Conservation (phyloP, 371 early-diverging fungal species). For the Chytridiales sp. region DNA sequence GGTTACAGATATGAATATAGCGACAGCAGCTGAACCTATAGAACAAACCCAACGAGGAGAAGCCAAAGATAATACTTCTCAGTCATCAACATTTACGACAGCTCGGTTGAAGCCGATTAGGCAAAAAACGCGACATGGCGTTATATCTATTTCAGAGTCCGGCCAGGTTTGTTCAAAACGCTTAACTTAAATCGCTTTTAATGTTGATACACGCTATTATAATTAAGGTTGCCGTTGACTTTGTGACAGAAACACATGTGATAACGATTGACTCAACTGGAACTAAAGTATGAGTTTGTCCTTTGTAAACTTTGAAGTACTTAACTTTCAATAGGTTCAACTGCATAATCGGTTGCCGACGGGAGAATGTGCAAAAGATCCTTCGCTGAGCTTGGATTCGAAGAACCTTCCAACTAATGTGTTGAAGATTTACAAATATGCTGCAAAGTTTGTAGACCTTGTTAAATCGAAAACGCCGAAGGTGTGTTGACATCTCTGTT, state of each 20-base stretch:
- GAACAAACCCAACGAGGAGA: background rate
- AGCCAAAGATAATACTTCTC: conserved; percentile 3
- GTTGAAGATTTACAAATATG: conserved; percentile 42
- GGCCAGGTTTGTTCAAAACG: conserved; percentile 41
- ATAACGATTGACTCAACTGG: no score
- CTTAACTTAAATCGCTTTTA: no score
- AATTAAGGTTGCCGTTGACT: no score
- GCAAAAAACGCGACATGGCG: conserved; percentile 53
- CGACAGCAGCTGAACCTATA: conserved; percentile 6
- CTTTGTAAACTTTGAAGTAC: no score
- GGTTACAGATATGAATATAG: background rate
- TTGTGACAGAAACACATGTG: no score
- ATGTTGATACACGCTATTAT: no score
- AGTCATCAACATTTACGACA: conserved; percentile 40
- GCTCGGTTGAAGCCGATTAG: conserved; percentile 48
- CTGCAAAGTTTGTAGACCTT: conserved; percentile 46
- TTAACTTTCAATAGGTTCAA: no score
- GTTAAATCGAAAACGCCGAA: conserved; percentile 55
- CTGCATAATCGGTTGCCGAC: no score
- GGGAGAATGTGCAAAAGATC: no score
- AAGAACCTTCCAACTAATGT: conserved; percentile 26
- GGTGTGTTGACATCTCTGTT: conserved; percentile 18
- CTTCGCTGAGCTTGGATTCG: conserved; percentile 4
- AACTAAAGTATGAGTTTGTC: no score
- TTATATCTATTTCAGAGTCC: conserved; percentile 34